Conservation (phyloP, 306 rosid species). For the Vigna angularis region DNA sequence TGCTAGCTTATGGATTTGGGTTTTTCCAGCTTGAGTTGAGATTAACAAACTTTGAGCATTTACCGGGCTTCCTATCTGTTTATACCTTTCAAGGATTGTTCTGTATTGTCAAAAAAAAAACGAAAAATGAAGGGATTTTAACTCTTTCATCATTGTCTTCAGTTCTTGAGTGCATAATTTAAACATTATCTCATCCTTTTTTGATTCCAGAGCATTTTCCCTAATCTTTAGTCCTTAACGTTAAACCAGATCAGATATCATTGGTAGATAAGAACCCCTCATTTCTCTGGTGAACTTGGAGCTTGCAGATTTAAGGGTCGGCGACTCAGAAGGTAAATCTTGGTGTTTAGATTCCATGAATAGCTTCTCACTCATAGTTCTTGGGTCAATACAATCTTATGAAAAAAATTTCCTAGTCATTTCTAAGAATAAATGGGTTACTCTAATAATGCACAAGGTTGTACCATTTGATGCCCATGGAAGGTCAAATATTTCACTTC, state of each 20-base stretch:
- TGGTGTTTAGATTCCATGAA: background rate
- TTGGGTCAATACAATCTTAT: background rate
- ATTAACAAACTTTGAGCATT: background rate
- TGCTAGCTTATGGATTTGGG: background rate
- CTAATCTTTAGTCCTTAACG: background rate
- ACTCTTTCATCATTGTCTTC: background rate
- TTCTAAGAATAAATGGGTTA: background rate
- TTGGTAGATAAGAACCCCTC: slow-evolving; percentile 21
- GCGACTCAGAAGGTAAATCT: background rate
- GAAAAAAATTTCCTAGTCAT: background rate
- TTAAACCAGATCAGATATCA: slow-evolving; percentile 5
- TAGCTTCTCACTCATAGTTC: background rate
- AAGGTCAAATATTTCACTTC: background rate
- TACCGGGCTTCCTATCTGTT: background rate
- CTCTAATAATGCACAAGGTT: background rate
- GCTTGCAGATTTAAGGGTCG: slow-evolving; percentile 18
- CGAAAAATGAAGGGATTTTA: background rate
- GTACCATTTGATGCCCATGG: background rate
- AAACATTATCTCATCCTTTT: background rate
- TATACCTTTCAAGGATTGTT: background rate
- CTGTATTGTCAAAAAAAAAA: background rate
- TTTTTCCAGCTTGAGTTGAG: background rate
- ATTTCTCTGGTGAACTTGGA: background rate
- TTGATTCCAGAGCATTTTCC: background rate
- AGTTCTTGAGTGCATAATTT: background rate